Evolutionary conservation across 2,329 filamentous ascomycete species (phyloP).

Genomic region (Aspergillus tubingensis): DNA sequence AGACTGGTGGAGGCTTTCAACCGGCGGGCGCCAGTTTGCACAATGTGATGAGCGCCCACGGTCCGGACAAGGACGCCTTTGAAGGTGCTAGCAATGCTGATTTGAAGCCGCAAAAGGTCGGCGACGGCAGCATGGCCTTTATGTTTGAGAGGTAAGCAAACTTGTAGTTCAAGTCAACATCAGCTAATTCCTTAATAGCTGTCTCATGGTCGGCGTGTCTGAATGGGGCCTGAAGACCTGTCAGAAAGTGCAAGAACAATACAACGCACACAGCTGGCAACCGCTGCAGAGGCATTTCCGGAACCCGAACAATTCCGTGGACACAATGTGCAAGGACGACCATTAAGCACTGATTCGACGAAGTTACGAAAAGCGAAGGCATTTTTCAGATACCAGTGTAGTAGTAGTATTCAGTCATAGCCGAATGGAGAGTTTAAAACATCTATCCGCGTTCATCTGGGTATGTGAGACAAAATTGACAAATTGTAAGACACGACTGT

Average conservation of each 20-base stretch:
- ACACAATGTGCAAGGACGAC: neutral
- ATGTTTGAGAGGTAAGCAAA: conserved; percentile 60
- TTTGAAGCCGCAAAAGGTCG: conserved; percentile 58
- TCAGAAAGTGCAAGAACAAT: conserved; percentile 69
- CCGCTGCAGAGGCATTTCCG: conserved; percentile 65
- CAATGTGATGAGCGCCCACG: conserved; percentile 72
- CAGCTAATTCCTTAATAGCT: conserved; percentile 51
- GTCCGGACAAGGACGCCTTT: conserved; percentile 59
- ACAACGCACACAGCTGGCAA: conserved; percentile 81
- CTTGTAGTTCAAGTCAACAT: neutral
- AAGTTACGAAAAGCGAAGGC: neutral
- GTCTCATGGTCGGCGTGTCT: conserved; percentile 70
- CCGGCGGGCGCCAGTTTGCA: conserved; percentile 65
- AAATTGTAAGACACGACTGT: neutral
- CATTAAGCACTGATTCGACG: neutral
- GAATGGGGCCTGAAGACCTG: conserved; percentile 73
- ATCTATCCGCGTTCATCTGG: too few species aligned
- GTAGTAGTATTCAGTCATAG: neutral
- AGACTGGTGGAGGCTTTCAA: conserved; percentile 59
- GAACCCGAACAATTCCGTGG: conserved; percentile 47
- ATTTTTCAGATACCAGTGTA: neutral
- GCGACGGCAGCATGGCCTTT: conserved; percentile 63
- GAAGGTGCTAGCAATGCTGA: conserved; percentile 56
- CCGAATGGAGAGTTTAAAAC: neutral
- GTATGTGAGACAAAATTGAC: neutral